Conservation (phyloP, 1,139 yeast species). For the Lodderomyces margitis region DNA sequence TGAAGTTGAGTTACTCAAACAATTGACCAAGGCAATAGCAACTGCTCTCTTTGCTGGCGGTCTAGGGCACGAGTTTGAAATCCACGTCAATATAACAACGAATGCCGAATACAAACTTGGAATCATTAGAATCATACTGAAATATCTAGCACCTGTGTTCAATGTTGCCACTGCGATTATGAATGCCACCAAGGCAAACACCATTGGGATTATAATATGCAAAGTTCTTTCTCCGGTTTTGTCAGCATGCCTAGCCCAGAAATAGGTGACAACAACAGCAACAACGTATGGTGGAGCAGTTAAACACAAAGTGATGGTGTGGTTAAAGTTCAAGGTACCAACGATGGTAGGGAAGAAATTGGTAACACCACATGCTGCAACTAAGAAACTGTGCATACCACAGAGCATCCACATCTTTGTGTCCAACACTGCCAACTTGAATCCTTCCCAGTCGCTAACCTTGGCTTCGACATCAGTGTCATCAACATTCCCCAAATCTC, state of each 20-base stretch:
- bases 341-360: conserved; percentile 64
- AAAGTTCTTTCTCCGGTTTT: conserved; percentile 55
- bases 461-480: conserved; percentile 39
- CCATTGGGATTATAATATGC: conserved; percentile 48
- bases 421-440: conserved; percentile 42
- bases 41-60: conserved; percentile 56
- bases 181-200: conserved; percentile 46
- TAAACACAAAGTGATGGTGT: conserved; percentile 50
- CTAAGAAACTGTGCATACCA: conserved; percentile 46
- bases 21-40: conserved; percentile 51
- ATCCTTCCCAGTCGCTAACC: conserved; percentile 33
- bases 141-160: conserved; percentile 58
- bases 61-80: conserved; percentile 51
- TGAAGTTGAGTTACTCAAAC: conserved; percentile 51
- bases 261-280: conserved; percentile 51
- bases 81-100: conserved; percentile 55
- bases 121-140: conserved; percentile 62
- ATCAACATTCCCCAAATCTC: conserved; percentile 37
- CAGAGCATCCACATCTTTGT: conserved; percentile 47
- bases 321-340: conserved; percentile 48
- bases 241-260: conserved; percentile 60
- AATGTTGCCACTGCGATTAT: conserved; percentile 54
- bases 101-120: conserved; percentile 58
- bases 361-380: conserved; percentile 59
- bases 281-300: conserved; percentile 62